Conservation (phyloP, 805 yeast species). For the Danielia reshetovae region DNA sequence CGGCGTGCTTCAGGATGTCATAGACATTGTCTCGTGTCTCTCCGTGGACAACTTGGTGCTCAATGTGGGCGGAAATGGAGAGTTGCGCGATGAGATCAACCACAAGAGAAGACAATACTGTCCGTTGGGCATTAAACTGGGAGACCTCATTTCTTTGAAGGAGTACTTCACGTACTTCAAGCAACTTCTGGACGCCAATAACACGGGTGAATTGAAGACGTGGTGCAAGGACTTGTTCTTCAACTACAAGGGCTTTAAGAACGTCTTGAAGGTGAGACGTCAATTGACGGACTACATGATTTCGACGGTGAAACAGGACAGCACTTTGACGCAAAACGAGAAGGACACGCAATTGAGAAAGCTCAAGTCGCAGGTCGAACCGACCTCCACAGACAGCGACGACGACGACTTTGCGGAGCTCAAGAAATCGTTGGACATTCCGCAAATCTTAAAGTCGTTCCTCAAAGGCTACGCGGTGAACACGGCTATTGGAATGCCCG, state of each 20-base stretch:
- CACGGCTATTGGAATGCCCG: constrained; percentile 93
- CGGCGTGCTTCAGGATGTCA: constrained; percentile 58
- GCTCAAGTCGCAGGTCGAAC: constrained; percentile 22
- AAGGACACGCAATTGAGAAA: constrained; percentile 23
- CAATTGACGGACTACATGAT: constrained; percentile 73
- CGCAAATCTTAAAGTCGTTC: constrained; percentile 69
- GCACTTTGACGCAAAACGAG: constrained; percentile 22
- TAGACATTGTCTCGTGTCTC: constrained; percentile 88
- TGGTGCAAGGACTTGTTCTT: constrained; percentile 85
- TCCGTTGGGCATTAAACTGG: constrained; percentile 66
- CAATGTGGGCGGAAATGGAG: constrained; percentile 65
- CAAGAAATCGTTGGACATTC: constrained; percentile 44
- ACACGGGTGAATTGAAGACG: constrained; percentile 52
- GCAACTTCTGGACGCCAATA: constrained; percentile 22
- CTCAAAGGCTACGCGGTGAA: constrained; percentile 79
- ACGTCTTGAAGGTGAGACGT: constrained; percentile 67
- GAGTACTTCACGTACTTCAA: constrained; percentile 64
- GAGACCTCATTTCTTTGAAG: constrained; percentile 80
- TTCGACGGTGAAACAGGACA: constrained; percentile 42
- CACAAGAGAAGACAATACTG: constrained; percentile 67
- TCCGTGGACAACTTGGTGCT: constrained; percentile 85
- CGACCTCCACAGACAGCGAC: constrained; percentile 23
- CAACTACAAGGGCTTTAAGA: constrained; percentile 74
- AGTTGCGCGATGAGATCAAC: constrained; percentile 79
- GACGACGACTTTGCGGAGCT: constrained; percentile 11